Evolutionary conservation across 139 green algal genomes (phyloP).

Genomic region (Chlamydomonas incerta): DNA sequence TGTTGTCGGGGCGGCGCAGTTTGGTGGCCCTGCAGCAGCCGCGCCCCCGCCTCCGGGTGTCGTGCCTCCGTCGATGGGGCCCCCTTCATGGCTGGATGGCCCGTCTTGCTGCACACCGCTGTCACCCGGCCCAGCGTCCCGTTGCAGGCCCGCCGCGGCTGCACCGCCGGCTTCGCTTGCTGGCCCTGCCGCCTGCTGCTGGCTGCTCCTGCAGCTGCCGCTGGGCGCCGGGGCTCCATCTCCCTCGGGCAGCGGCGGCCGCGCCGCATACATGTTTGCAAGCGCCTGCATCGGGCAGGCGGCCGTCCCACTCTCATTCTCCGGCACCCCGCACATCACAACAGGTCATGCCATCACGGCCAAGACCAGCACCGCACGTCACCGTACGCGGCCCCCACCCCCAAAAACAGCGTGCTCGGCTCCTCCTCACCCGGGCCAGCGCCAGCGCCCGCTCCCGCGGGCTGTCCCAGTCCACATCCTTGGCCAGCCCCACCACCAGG

Average conservation of each 20-base stretch:
- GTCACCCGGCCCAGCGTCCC: too few relatives aligned
- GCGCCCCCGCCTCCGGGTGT: background rate
- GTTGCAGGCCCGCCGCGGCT: too few relatives aligned
- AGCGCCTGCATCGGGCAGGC: constrained; percentile 49
- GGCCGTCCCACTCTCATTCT: background rate
- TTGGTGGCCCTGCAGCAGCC: background rate
- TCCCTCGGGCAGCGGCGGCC: constrained; percentile 46
- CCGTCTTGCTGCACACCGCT: too few relatives aligned
- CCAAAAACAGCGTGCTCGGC: background rate
- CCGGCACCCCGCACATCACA: too few relatives aligned
- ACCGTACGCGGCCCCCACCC: too few relatives aligned
- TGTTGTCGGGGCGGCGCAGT: too few relatives aligned
- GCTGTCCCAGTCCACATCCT: constrained; percentile 79
- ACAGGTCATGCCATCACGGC: too few relatives aligned
- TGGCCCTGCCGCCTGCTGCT: background rate
- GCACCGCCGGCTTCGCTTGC: background rate
- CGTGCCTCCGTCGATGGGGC: too few relatives aligned
- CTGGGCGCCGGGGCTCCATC: background rate
- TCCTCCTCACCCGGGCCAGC: constrained; percentile 57
- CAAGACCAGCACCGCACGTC: too few relatives aligned
- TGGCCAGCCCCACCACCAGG: constrained; percentile 79
- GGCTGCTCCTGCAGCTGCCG: too few relatives aligned
- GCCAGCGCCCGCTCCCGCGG: constrained; percentile 70
- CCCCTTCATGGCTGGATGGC: too few relatives aligned
- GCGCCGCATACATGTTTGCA: constrained; percentile 72